Base-by-base conservation (phyloP, 1,284 basidiomycete genomes). In the Leccinum pallidistipes region DNA sequence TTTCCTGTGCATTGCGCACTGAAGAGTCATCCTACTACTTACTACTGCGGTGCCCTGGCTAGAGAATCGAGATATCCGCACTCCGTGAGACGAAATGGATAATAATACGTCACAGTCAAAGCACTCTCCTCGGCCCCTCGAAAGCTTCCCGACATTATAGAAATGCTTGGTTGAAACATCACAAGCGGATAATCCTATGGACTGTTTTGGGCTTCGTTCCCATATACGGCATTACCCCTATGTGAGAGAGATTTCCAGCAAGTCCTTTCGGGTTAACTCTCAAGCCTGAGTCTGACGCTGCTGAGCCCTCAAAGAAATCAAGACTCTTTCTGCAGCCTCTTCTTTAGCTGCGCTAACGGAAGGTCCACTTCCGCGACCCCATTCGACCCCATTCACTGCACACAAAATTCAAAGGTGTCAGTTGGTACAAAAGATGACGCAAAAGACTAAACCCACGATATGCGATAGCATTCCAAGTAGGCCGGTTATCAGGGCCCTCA, bases 381-480 rank as follows among this genome's bases (percentile, higher is more conserved):
- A 72, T n/a, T 75, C 72, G 6, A 74, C 27, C 8, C 45, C 62
- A 3, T 72, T 36, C 11, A 76, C 71, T 72, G 47, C 21, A 21
- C 43, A 45, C 43, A 45, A 36, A 53, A n/a, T 24, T 43, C 9
- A 55, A 58, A 6, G 2, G 11, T 47, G n/a, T 72, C 9, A 4
- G 32, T 36, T 16, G 3, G 24, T 24, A 2, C 16, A 11, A 43
- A 18, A 31, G 18, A 59, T 3, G 14, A 49, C 14, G 10, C 2
- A 51, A 56, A 52, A 47, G 9, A 43, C 18, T 58, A 29, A 7
- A 71, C 70, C n/a, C 51, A 76, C 71, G 2, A 14, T 59, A 64
- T 0, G 70, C 74, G 38, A 70, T 61, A 6, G 61, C 71, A 18
- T 53, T 50, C 71, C 74, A 76, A 7, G 55, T 73, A 9, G 74